Evolutionary conservation across 148 eudicot species (phyloP).

Genomic region (Drosera capensis): DNA sequence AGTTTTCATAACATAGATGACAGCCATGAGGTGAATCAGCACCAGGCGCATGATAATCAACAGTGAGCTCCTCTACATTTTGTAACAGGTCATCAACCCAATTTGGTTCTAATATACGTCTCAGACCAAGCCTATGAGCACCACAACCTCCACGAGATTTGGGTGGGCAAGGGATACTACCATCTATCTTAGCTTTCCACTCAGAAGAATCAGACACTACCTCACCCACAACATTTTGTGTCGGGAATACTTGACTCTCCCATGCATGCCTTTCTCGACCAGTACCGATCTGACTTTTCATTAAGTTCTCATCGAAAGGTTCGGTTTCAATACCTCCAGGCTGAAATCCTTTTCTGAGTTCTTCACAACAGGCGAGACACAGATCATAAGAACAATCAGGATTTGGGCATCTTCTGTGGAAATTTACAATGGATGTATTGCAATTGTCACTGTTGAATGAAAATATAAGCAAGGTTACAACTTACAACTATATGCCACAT

Average conservation of each 20-base stretch:
- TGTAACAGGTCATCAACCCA: conserved; percentile 34
- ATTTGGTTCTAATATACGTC: conserved; percentile 45
- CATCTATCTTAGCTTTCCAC: conserved; percentile 34
- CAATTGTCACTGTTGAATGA: conserved; percentile 55
- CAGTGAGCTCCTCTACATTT: conserved; percentile 28
- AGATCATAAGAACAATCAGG: conserved; percentile 73
- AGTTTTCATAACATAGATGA: conserved; percentile 2
- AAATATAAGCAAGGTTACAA: neutral
- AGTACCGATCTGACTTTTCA: neutral
- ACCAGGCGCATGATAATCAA: conserved; percentile 18
- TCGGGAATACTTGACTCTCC: conserved; percentile 8
- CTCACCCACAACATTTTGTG: conserved; percentile 7
- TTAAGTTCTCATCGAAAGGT: conserved; percentile 8
- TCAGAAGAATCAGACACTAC: conserved; percentile 7
- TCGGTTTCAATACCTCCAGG: conserved; percentile 28
- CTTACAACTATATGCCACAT: neutral
- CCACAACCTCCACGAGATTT: conserved; percentile 65
- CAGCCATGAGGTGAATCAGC: conserved; percentile 18
- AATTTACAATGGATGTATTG: conserved; percentile 76
- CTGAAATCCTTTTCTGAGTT: conserved; percentile 44
- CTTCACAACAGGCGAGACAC: conserved; percentile 64
- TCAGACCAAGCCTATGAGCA: conserved; percentile 25
- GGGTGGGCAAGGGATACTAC: conserved; percentile 70
- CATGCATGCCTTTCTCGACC: neutral
- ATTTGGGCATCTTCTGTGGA: conserved; percentile 69